Evolutionary conservation across 2,329 filamentous ascomycete species (phyloP), one percentile per base, ranked within the genome.

Genomic region (Exophiala spinifera): DNA sequence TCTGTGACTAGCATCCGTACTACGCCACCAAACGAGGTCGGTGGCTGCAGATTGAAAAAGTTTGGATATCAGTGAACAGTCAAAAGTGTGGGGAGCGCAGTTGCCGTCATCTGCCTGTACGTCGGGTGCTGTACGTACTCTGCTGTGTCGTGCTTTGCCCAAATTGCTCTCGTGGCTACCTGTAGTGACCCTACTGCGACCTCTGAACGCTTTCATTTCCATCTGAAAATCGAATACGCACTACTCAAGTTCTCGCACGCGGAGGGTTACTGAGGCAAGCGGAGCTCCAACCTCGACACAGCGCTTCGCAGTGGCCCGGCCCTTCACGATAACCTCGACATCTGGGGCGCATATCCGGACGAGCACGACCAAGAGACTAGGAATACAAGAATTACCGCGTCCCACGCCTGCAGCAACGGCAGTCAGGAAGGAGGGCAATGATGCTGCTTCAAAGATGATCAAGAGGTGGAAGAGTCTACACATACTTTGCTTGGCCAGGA

Each of bases 391-490:
- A n/a, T n/a, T 15, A 19, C 36, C 36, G 2, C 33, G 23, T 15
- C 33, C 3, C 5, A 10, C 4, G 44, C 7, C 20, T 15, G 15
- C 25, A 46, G 14, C 28, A 23, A 13, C 40, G 8, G 37, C 17
- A 31, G 19, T 36, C 36, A 19, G 19, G 21, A 1, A 3, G 39
- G 19, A 46, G 19, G 13, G 17, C 36, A 25, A 17, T 33, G 21
- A 20, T 23, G 28, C 21, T 46, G 37, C 15, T 20, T 11, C 34
- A 39, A 47, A 40, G 17, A 42, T 52, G 37, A 52, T 21, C 37
- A 47, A 51, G 43, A 52, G 28, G 33, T 42, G 21, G 21, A 10
- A 47, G 5, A 21, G 14, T n/a, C n/a, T n/a, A n/a, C 17, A 23
- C 23, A 40, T 15, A 20, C 31, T 15, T 34, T 31, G 34, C 17